Conservation (phyloP, 1,284 basidiomycete species). For the Singerocomus rubriflavus region DNA sequence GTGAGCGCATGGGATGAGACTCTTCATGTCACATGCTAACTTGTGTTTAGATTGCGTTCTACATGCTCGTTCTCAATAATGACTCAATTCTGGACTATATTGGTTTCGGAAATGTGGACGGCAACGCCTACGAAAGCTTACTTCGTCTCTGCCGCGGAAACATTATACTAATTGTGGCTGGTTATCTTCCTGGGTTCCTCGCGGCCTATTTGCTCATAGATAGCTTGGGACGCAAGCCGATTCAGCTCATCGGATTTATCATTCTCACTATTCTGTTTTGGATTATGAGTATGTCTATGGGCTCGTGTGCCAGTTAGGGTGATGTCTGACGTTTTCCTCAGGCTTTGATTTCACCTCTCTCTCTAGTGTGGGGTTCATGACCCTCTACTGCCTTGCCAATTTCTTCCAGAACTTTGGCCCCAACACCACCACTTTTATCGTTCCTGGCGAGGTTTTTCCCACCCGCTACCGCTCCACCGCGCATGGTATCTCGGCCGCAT, state of each 20-base stretch:
- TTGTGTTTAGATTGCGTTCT: constrained; percentile 48
- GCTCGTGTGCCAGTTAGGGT: neutral
- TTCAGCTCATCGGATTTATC: constrained; percentile 58
- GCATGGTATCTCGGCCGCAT: constrained; percentile 66
- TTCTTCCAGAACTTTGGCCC: constrained; percentile 60
- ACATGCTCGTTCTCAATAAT: constrained; percentile 57
- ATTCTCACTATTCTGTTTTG: constrained; percentile 50
- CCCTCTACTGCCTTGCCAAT: constrained; percentile 56
- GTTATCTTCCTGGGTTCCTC: constrained; percentile 50
- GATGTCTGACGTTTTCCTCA: constrained; percentile 8
- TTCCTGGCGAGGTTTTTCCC: constrained; percentile 72
- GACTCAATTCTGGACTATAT: constrained; percentile 35
- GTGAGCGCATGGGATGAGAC: constrained; percentile 23
- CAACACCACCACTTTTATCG: constrained; percentile 68
- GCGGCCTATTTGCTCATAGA: constrained; percentile 48
- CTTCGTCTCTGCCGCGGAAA: constrained; percentile 31
- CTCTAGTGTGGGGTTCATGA: constrained; percentile 49
- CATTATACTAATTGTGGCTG: constrained; percentile 48
- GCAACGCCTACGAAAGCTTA: constrained; percentile 23
- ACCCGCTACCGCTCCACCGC: constrained; percentile 68
- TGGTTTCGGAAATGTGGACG: constrained; percentile 12
- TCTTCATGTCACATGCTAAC: neutral
- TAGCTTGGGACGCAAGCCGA: constrained; percentile 45
- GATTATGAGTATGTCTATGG: constrained; percentile 38
- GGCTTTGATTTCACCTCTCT: constrained; percentile 55